These are phyloP conservation scores for Quercus rubra DNA, from an alignment of 306 rosid genomes.

Conservation along the genomic window DNA sequence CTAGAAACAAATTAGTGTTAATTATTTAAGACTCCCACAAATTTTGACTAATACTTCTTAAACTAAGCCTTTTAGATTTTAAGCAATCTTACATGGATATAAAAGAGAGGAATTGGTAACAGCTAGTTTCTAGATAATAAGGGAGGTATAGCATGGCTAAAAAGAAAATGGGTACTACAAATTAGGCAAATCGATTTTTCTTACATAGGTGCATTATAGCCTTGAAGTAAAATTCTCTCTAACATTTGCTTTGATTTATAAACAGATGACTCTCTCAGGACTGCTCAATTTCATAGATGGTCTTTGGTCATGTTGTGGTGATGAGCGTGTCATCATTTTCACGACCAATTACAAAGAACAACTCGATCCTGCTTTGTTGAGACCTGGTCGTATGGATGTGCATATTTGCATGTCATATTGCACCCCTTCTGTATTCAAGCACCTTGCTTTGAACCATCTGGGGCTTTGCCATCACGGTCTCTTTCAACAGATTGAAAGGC, in stretches of 20 bases:
- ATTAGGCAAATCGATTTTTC: too few relatives aligned
- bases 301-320: slow-evolving; percentile 24
- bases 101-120: too few relatives aligned
- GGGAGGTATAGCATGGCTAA: too few relatives aligned
- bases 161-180: too few relatives aligned
- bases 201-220: too few relatives aligned
- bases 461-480: slow-evolving; percentile 10
- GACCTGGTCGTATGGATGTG: slow-evolving; percentile 43
- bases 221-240: too few relatives aligned
- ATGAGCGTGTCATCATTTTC: slow-evolving; percentile 29
- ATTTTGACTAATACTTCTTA: too few relatives aligned
- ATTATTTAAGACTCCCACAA: too few relatives aligned
- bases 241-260: neutral
- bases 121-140: too few relatives aligned
- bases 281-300: slow-evolving; percentile 30
- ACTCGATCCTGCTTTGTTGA: slow-evolving; percentile 32
- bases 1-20: too few relatives aligned
- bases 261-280: slow-evolving; percentile 26
- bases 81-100: too few relatives aligned
- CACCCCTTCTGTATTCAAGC: slow-evolving; percentile 20
- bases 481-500: slow-evolving; percentile 17
- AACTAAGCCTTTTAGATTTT: too few relatives aligned
- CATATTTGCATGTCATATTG: slow-evolving; percentile 37
- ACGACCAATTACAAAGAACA: slow-evolving; percentile 24
- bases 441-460: slow-evolving; percentile 23